phyloP scores from a whole-genome alignment of 371 early-diverging fungal genomes.

The Syncephalastrum monosporum region DNA sequence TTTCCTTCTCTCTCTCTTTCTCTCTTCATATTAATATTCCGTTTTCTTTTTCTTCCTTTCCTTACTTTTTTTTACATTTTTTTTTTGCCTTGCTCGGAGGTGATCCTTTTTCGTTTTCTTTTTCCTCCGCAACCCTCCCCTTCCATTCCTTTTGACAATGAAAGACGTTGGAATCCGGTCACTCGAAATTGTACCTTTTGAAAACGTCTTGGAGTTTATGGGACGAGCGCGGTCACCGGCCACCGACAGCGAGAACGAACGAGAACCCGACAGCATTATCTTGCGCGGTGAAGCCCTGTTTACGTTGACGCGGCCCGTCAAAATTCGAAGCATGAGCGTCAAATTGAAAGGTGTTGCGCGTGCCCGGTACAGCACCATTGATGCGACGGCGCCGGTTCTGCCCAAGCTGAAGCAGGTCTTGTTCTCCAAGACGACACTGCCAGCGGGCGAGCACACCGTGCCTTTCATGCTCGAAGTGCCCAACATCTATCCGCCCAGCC shows the following conservation, averaged over 20 bases:
- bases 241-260: constrained; percentile 6
- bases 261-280: constrained; percentile 9
- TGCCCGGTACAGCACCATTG: constrained; percentile 4
- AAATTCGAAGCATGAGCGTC: constrained; percentile 21
- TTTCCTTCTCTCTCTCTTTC: not conserved
- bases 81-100: not conserved
- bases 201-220: constrained; percentile 18
- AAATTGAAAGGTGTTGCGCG: constrained; percentile 23
- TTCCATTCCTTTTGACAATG: constrained; percentile 10
- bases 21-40: not conserved
- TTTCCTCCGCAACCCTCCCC: not conserved
- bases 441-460: constrained; percentile 22
- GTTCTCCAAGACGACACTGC: constrained; percentile 17
- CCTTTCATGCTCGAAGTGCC: constrained; percentile 26
- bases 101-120: constrained; percentile 2
- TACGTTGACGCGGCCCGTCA: constrained; percentile 16
- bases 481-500: constrained; percentile 19
- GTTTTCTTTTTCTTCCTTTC: not conserved
- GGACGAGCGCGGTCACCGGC: constrained; percentile 8
- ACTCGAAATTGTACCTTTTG: constrained; percentile 20
- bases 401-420: constrained; percentile 25
- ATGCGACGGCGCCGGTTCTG: constrained; percentile 10
- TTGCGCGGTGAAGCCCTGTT: constrained; percentile 21
- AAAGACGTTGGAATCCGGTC: constrained; percentile 24
- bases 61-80: not conserved